A percentile compares a stretch with the other conserved stretches of the same genome.
Evolutionary conservation across 495 filamentous ascomycete genomes (phyloP).

Genomic region (Daldinia loculata): DNA sequence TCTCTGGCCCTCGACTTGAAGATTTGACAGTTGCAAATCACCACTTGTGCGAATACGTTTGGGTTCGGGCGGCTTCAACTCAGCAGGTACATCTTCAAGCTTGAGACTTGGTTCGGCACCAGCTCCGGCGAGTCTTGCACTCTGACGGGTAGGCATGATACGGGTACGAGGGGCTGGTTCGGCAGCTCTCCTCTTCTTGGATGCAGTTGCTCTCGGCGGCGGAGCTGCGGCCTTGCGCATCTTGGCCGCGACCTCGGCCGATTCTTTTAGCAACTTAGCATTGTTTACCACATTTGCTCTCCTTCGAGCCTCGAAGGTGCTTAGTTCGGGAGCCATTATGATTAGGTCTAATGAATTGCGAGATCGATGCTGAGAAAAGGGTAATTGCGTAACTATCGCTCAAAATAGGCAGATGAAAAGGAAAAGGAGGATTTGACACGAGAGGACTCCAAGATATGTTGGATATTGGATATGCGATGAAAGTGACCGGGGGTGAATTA

Average conservation of each 20-base stretch:
- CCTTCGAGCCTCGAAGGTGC: constrained; percentile 59
- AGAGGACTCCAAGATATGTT: background rate
- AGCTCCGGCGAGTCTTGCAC: constrained; percentile 60
- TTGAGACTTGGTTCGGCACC: constrained; percentile 47
- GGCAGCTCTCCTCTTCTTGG: constrained; percentile 43
- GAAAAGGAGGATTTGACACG: background rate
- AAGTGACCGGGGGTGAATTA: background rate
- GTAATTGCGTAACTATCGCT: background rate
- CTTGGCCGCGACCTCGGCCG: constrained; percentile 50
- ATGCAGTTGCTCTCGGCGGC: constrained; percentile 29
- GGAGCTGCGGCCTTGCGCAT: constrained; percentile 47
- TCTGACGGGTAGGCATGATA: constrained; percentile 57
- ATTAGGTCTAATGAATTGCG: background rate
- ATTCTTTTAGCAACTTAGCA: constrained; percentile 55
- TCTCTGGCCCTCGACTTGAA: constrained; percentile 79
- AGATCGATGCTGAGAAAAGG: background rate
- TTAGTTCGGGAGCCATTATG: constrained; percentile 49
- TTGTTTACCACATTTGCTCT: constrained; percentile 59
- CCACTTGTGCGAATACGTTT: constrained; percentile 49
- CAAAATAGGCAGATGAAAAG: background rate
- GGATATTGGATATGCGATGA: background rate
- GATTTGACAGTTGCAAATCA: constrained; percentile 76
- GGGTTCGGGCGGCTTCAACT: constrained; percentile 51
- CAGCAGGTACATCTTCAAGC: constrained; percentile 40
- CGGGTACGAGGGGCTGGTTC: constrained; percentile 45